Evolutionary conservation across 208 protist genomes (phyloP), one percentile per base, ranked within the genome.

Genomic region (Herpetomonas tarakana): DNA sequence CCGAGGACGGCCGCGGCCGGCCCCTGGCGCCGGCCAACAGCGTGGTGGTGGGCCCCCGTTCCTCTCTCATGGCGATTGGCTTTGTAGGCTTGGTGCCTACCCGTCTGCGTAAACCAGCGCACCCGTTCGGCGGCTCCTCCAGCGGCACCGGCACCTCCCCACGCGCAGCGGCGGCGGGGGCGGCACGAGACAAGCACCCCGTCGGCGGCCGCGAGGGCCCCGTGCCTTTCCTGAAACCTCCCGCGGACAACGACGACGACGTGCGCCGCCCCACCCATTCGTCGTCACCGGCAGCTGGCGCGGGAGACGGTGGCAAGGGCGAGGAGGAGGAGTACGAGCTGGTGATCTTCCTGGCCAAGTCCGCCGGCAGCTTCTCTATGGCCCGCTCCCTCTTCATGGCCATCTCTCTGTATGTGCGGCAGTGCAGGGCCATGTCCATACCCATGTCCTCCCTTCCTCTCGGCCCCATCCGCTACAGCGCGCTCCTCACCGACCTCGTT

Each of bases 331-430:
- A 54, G n/a, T 62, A 62, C 63, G 63, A 68, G 35, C 63, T 59
- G 9, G 55, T 83, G 46, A 54, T 77, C 39, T 83, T 78, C 61
- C 51, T 83, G 16, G 65, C 71, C 6, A 83, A 83, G 46, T 76
- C 76, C 12, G 76, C 71, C 2, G 71, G 76, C 1, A 71, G 77
- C 58, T 71, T 78, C 58, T 67, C 73, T 39, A 62, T 83, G 19
- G 64, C 70, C 50, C 71, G 76, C 3, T 57, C 73, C 1, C 64
- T 72, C 21, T 78, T 78, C 49, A 60, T 68, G 12, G 76, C 76
- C 16, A 71, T 71, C 26, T 60, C 52, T 18, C 68, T 67, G 16
- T 83, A 78, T 52, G 61, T 67, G 30, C 55, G 65, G 18, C 76
- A 83, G 58, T 68, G 63, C n/a, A 30, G 45, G 9, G 35, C 35